Conservation (phyloP, 805 yeast genomes). For the Isabelozyma rhagii region DNA sequence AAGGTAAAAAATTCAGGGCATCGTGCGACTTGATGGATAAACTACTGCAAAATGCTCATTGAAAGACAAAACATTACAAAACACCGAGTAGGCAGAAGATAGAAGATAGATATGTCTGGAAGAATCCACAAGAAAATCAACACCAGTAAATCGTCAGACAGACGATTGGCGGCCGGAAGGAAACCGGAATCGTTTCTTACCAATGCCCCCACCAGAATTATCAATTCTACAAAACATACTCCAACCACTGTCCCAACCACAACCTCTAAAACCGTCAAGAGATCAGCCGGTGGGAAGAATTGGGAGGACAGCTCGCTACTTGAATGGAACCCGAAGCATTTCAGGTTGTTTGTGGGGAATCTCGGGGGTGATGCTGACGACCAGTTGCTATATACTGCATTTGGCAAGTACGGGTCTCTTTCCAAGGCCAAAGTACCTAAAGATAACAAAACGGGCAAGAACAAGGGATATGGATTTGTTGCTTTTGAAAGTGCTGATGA, state of each 20-base stretch:
- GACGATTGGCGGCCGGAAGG: slow-evolving; percentile 52
- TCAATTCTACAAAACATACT: slow-evolving; percentile 6
- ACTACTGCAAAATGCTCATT: neutral
- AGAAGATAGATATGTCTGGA: neutral
- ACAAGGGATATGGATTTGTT: slow-evolving; percentile 74
- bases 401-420: slow-evolving; percentile 50
- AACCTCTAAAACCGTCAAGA: slow-evolving; percentile 29
- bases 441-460: slow-evolving; percentile 44
- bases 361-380: slow-evolving; percentile 66
- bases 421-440: slow-evolving; percentile 59
- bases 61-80: neutral
- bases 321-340: slow-evolving; percentile 72
- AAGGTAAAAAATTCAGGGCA: neutral
- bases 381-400: slow-evolving; percentile 51
- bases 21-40: neutral
- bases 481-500: slow-evolving; percentile 65
- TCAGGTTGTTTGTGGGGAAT: slow-evolving; percentile 72
- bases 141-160: slow-evolving; percentile 48
- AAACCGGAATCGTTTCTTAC: slow-evolving; percentile 45
- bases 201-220: slow-evolving; percentile 19
- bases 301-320: slow-evolving; percentile 48
- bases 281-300: slow-evolving; percentile 44
- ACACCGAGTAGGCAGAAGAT: too few relatives aligned
- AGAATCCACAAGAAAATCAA: slow-evolving; percentile 3
- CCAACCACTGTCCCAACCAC: slow-evolving; percentile 1